Evolutionary conservation across 179 eudicot species (phyloP).

Genomic region (Nepenthes alata): DNA sequence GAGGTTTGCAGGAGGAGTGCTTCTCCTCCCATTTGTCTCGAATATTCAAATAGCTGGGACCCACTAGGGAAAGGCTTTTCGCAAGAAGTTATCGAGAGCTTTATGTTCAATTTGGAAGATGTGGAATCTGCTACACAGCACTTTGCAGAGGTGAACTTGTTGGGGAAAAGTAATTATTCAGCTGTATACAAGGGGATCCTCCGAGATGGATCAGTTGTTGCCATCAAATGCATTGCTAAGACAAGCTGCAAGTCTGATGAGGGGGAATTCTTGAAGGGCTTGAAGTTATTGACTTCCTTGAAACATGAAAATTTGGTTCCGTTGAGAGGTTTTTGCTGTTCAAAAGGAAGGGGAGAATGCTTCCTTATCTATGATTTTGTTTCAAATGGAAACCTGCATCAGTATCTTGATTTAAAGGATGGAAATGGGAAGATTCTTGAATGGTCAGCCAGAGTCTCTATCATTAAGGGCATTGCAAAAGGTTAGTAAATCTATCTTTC

Average conservation of each 20-base stretch:
- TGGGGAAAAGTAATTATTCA: slow-evolving; percentile 72
- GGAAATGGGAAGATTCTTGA: slow-evolving; percentile 44
- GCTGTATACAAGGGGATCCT: slow-evolving; percentile 65
- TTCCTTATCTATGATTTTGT: slow-evolving; percentile 78
- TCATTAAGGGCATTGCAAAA: slow-evolving; percentile 83
- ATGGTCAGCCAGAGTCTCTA: slow-evolving; percentile 69
- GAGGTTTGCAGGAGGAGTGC: slow-evolving; percentile 53
- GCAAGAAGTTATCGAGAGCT: slow-evolving; percentile 56
- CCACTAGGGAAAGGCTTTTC: slow-evolving; percentile 51
- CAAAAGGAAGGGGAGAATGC: slow-evolving; percentile 88
- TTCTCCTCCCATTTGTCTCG: slow-evolving; percentile 66
- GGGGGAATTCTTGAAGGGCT: slow-evolving; percentile 68
- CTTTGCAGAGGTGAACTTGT: slow-evolving; percentile 62
- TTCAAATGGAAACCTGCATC: slow-evolving; percentile 63
- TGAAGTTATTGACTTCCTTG: slow-evolving; percentile 59
- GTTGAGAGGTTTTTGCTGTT: slow-evolving; percentile 86
- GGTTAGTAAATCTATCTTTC: slow-evolving; percentile 27
- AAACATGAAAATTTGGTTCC: slow-evolving; percentile 66
- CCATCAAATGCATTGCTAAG: slow-evolving; percentile 69
- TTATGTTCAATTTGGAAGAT: slow-evolving; percentile 71
- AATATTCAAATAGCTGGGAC: slow-evolving; percentile 81
- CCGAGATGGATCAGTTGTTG: slow-evolving; percentile 76
- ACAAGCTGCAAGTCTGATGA: slow-evolving; percentile 81
- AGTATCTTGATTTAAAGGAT: slow-evolving; percentile 53
- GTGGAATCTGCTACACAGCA: slow-evolving; percentile 82